A percentile compares a stretch with the other conserved stretches of the same genome.
These are phyloP conservation scores for Breynia disticha DNA, from an alignment of 441 rosid species.

Conservation along the genomic window DNA sequence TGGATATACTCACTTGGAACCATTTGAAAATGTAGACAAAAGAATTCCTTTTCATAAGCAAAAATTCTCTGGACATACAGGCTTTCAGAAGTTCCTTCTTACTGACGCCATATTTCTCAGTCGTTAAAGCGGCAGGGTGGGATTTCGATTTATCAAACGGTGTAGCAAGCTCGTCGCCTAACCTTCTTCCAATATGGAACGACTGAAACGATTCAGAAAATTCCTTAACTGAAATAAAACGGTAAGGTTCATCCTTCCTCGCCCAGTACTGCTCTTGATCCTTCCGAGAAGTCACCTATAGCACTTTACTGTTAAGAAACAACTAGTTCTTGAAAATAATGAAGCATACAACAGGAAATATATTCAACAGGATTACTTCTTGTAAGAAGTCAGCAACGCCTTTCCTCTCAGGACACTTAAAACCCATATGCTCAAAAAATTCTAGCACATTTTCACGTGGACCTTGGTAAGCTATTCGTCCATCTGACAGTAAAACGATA, in stretches of 20 bases:
- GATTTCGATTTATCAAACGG: constrained; percentile 50
- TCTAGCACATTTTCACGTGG: constrained; percentile 53
- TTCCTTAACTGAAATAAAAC: constrained; percentile 44
- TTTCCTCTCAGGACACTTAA: constrained; percentile 71
- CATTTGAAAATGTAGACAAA: constrained; percentile 70
- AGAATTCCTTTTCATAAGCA: constrained; percentile 80
- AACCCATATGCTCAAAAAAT: constrained; percentile 58
- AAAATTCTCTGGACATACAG: constrained; percentile 48
- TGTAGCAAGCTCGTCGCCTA: constrained; percentile 39
- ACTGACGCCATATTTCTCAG: constrained; percentile 44
- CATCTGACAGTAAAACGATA: constrained; percentile 56
- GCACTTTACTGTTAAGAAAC: not conserved
- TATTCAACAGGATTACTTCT: constrained; percentile 32
- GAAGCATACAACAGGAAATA: not conserved
- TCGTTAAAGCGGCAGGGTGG: constrained; percentile 60
- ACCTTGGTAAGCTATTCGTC: constrained; percentile 59
- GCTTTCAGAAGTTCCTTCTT: constrained; percentile 50
- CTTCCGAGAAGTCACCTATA: constrained; percentile 76
- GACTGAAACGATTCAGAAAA: constrained; percentile 62
- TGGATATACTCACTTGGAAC: constrained; percentile 31
- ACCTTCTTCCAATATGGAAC: constrained; percentile 45
- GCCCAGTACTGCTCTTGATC: constrained; percentile 83
- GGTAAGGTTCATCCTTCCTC: constrained; percentile 36
- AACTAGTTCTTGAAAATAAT: not conserved
- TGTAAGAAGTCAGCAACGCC: constrained; percentile 76